These are phyloP conservation scores for Piloderma croceum DNA, from an alignment of 768 basidiomycete genomes.

Conservation along the genomic window DNA sequence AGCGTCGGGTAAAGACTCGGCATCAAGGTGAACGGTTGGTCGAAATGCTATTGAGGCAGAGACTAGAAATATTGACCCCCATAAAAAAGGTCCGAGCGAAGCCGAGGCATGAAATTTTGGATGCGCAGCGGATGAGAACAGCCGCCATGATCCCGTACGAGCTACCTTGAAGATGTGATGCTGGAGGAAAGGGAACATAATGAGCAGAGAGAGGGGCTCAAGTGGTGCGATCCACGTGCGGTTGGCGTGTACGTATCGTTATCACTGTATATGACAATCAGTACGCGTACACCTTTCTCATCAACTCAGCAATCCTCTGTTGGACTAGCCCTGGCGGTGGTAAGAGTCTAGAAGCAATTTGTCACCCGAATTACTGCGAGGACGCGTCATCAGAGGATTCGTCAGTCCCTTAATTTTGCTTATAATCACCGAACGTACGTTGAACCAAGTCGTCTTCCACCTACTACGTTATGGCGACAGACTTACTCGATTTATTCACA, in stretches of 20 bases:
- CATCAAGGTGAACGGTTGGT: slow-evolving; percentile 41
- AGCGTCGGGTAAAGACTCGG: slow-evolving; percentile 30
- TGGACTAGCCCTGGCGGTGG: no score
- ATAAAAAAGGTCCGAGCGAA: slow-evolving; percentile 21
- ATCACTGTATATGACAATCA: no score
- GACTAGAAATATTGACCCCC: slow-evolving; percentile 30
- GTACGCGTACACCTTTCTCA: no score
- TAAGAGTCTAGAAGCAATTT: no score
- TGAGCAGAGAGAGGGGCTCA: slow-evolving; percentile 3
- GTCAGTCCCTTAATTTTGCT: neutral
- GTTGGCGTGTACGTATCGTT: neutral
- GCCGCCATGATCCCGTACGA: neutral
- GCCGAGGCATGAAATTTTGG: slow-evolving; percentile 11
- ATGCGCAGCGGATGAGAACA: neutral
- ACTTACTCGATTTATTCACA: slow-evolving; percentile 12
- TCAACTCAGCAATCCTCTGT: no score
- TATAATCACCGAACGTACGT: neutral
- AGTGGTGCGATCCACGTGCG: slow-evolving; percentile 8
- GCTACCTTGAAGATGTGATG: slow-evolving; percentile 1
- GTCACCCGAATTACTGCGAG: no score
- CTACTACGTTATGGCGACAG: slow-evolving; percentile 2
- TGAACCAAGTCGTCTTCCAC: neutral
- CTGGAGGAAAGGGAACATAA: slow-evolving; percentile 6
- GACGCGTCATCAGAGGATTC: neutral
- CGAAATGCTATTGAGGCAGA: slow-evolving; percentile 26